phyloP scores from a whole-genome alignment of 2,329 filamentous ascomycete species.

The Aspergillus sp. region DNA sequence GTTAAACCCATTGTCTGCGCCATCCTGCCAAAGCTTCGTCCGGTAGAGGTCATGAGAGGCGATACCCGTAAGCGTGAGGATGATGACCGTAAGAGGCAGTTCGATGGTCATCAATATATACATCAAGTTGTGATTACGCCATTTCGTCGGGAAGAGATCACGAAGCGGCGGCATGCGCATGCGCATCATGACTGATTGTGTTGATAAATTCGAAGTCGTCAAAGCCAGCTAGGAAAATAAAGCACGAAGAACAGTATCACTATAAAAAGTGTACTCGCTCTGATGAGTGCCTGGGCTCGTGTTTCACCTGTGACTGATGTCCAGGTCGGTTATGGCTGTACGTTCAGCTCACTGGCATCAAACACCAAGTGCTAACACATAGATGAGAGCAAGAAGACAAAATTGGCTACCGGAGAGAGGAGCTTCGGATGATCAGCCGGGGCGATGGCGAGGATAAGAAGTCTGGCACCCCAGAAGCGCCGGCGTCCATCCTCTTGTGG shows the following conservation, averaged over 20 bases:
- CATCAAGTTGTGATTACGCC: slow-evolving; percentile 55
- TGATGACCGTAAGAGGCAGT: slow-evolving; percentile 58
- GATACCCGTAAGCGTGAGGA: slow-evolving; percentile 63
- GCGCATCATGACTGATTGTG: background rate
- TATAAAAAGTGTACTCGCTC: too few species aligned
- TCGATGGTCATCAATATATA: slow-evolving; percentile 57
- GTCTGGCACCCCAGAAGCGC: slow-evolving; percentile 10
- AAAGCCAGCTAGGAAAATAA: background rate
- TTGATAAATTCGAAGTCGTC: background rate
- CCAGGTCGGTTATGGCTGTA: slow-evolving; percentile 45
- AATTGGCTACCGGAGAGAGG: slow-evolving; percentile 12
- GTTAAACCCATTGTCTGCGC: slow-evolving; percentile 63
- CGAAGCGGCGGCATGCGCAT: slow-evolving; percentile 16
- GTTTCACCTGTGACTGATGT: slow-evolving; percentile 11
- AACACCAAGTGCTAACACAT: slow-evolving; percentile 20
- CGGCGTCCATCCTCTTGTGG: slow-evolving; percentile 19
- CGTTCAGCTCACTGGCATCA: slow-evolving; percentile 34
- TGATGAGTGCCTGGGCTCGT: background rate
- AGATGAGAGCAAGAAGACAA: slow-evolving; percentile 15
- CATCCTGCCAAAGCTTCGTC: slow-evolving; percentile 63
- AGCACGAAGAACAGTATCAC: background rate
- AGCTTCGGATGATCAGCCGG: slow-evolving; percentile 13
- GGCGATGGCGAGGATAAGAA: slow-evolving; percentile 35
- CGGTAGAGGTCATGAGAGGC: slow-evolving; percentile 63
- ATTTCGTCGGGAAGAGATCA: slow-evolving; percentile 55